These are phyloP conservation scores for Syzygium aromaticum DNA, from an alignment of 345 rosid genomes.

Conservation along the genomic window DNA sequence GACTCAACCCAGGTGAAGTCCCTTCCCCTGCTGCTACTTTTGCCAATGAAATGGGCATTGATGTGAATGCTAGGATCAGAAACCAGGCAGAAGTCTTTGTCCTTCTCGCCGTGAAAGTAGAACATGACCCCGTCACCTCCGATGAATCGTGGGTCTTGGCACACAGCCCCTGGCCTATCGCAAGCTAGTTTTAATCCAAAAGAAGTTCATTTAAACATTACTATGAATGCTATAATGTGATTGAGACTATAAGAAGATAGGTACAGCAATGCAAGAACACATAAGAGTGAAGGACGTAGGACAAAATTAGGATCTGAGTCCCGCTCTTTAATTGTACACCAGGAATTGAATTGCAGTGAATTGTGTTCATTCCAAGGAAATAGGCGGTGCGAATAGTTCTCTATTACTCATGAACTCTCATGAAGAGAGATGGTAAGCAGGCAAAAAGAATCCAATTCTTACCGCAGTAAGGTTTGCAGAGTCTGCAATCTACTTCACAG, in stretches of 20 bases:
- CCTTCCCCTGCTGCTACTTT: constrained; percentile 4
- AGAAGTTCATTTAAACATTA: background rate
- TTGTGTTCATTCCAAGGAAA: background rate
- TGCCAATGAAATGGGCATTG: constrained; percentile 20
- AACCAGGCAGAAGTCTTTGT: constrained; percentile 15
- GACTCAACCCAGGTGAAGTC: constrained; percentile 23
- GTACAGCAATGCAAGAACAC: background rate
- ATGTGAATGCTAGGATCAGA: constrained; percentile 18
- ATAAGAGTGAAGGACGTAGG: background rate
- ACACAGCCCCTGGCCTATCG: constrained; percentile 6
- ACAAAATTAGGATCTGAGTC: background rate
- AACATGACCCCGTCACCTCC: constrained; percentile 21
- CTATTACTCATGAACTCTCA: background rate
- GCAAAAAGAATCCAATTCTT: background rate
- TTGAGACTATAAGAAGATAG: background rate
- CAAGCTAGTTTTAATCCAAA: constrained; percentile 5
- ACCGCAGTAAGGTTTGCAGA: constrained; percentile 10
- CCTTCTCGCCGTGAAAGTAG: constrained; percentile 23
- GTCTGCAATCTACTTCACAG: constrained; percentile 10
- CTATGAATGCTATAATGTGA: background rate
- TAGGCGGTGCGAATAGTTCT: background rate
- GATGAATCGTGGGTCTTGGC: constrained; percentile 20
- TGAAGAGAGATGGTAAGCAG: background rate
- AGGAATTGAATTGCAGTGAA: background rate
- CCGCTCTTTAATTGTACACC: background rate